Evolutionary conservation across 2,329 filamentous ascomycete genomes (phyloP), one percentile per base, ranked within the genome.

Genomic region (Exserohilum turcica): DNA sequence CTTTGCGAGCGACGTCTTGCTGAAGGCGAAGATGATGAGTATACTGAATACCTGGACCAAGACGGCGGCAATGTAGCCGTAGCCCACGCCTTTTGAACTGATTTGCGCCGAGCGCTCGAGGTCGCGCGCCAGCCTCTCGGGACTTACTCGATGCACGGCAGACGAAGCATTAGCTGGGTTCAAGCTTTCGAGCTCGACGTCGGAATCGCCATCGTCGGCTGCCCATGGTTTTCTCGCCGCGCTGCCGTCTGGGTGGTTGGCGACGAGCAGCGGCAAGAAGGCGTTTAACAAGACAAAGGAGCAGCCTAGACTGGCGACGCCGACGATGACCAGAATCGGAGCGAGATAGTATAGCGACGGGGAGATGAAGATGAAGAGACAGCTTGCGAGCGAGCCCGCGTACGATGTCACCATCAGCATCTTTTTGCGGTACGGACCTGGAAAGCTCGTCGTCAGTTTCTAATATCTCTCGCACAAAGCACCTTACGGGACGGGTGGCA

Each of bases 261-360:
- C 84, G 42, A 96, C 92, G 10, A 97, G 81, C 2, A 97, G 80
- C 0, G 93, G 93, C 18, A 97, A 78, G 64, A 96, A 97, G 0
- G 92, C 94, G 76, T 97, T 97, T 19, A 97, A 80, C n/a, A 97
- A 79, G 2, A 96, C 92, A 72, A 96, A 97, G 0, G 91, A 96
- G n/a, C 91, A 92, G 15, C 93, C 93, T 63, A 96, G 91, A 33
- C 90, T 92, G 1, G 90, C 92, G 67, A 97, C 96, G 36, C 91
- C 89, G 35, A 96, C 78, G 59, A 97, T 89, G 24, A 91, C 91
- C 35, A 96, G 80, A 3, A 96, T 60, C 0, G 89, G 89, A 19
- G 88, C 92, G 6, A 96, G 73, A 3, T 95, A 74, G 70, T 95
- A 96, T n/a, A 90, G 77, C 33, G 82, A 79, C 27, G 90, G 87